These are phyloP conservation scores for Sutorius australiensis DNA, from an alignment of 768 basidiomycete species.

Conservation along the genomic window DNA sequence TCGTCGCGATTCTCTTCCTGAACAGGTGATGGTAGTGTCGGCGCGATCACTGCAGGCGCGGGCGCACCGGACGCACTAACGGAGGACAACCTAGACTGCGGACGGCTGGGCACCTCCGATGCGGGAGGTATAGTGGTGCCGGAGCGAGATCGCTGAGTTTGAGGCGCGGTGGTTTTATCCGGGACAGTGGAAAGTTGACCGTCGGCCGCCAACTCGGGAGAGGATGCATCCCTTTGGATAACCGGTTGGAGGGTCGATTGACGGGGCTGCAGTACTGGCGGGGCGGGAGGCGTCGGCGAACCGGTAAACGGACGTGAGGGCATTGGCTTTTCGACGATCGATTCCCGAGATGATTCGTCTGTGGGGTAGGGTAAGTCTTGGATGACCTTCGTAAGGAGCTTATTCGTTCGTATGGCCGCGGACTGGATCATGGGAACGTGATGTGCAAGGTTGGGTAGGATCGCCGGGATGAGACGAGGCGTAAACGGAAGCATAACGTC, in stretches of 20 bases:
- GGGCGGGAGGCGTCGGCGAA: constrained; percentile 54
- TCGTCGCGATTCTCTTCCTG: constrained; percentile 47
- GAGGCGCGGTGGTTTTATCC: constrained; percentile 40
- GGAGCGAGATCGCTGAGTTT: constrained; percentile 26
- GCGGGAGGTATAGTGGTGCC: constrained; percentile 22
- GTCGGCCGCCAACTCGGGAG: constrained; percentile 44
- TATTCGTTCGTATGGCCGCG: constrained; percentile 83
- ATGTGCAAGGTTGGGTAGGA: constrained; percentile 92
- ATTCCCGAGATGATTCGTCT: constrained; percentile 36
- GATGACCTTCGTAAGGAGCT: constrained; percentile 78
- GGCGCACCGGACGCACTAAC: constrained; percentile 37
- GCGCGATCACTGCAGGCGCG: constrained; percentile 30
- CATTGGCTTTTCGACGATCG: constrained; percentile 28
- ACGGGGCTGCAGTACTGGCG: constrained; percentile 42
- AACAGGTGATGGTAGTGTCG: constrained; percentile 27
- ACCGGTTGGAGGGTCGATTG: constrained; percentile 45
- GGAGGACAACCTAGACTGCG: constrained; percentile 60
- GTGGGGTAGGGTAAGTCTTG: constrained; percentile 76
- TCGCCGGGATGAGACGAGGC: constrained; percentile 86
- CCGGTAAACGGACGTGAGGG: constrained; percentile 38
- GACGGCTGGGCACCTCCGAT: constrained; percentile 45
- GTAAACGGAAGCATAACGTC: constrained; percentile 95
- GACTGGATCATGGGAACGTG: constrained; percentile 85
- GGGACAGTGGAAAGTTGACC: constrained; percentile 25
- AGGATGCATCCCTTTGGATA: constrained; percentile 44